Base-by-base conservation (phyloP, 192 early-diverging fungal genomes). In the Coemansia sp. region DNA sequence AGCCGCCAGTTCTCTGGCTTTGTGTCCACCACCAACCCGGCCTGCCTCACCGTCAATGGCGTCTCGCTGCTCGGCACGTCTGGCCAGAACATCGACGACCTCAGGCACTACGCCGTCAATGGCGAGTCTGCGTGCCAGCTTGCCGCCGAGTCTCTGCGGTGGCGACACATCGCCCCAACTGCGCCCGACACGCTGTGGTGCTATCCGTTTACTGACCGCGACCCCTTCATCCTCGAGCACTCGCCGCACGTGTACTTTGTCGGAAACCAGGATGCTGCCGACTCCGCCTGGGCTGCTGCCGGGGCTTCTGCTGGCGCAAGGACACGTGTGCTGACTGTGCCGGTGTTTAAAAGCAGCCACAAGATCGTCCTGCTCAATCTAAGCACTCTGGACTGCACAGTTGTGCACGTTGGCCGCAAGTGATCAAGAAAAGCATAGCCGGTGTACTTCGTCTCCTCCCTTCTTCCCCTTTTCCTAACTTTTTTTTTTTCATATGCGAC, bases 161-260 rank as follows among this genome's bases (percentile, higher is more conserved):
- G 95, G 94, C 85, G 89, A 5, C 95, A 98, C 59, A 83, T 98
- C 9, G 94, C 94, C 12, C 97, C 97, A 0, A 88, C 93, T 25
- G 92, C 95, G 7, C 97, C 97, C 0, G 97, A 99, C 80, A 97
- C 95, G 12, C 83, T 99, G 63, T 95, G 91, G 90, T 95, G 93
- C 71, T 94, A 96, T 75, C 97, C 97, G 41, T 98, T 92, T 68
- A 86, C 85, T 70, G 86, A 92, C 46, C 64, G 72, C 7, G 97
- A 99, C 64, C 96, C 97, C 5, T 96, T 99, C 67, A 85, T 99
- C 12, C 74, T 98, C 44, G 65, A 76, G 5, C 57, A 79, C 37
- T 65, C 81, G 39, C 95, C 97, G 32, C 87, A 96, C 68, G 85
- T 98, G n/a, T 97, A 93, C 69, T 88, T 93, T 77, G 76, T 96